phyloP scores from a whole-genome alignment of 371 early-diverging fungal species.

The Mucor irregularis region DNA sequence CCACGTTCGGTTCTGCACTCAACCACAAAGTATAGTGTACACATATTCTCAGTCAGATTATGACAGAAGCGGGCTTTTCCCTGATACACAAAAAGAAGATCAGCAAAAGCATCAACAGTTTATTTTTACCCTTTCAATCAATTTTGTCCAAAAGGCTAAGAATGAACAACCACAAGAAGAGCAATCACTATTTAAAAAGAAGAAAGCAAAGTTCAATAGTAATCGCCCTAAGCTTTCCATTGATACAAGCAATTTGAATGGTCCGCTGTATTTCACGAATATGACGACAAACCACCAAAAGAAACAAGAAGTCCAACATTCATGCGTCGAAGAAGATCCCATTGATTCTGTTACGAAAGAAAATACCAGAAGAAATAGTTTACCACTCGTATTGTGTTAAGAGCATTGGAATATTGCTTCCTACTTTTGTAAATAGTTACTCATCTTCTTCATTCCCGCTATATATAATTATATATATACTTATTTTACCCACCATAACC shows the following conservation, averaged over 20 bases:
- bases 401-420: background rate
- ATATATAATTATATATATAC: background rate
- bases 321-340: conserved; percentile 11
- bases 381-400: conserved; percentile 9
- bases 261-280: conserved; percentile 46
- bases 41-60: conserved; percentile 49
- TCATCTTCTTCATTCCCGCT: background rate
- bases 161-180: background rate
- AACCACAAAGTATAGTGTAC: conserved; percentile 32
- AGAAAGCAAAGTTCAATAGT: conserved; percentile 6
- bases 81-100: conserved; percentile 9
- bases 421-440: background rate
- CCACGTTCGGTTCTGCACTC: conserved; percentile 40
- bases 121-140: conserved; percentile 17
- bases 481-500: no score
- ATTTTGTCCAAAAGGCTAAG: conserved; percentile 10
- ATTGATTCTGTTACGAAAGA: conserved; percentile 18
- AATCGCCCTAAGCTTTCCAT: conserved; percentile 35
- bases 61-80: conserved; percentile 38
- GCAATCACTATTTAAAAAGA: conserved; percentile 10
- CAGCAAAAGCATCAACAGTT: conserved; percentile 13
- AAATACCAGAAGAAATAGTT: conserved; percentile 29
- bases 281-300: conserved; percentile 46
- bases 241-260: conserved; percentile 40
- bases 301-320: background rate